These are phyloP conservation scores for Solanum hybrid DNA, from an alignment of 305 asterid species.

Conservation along the genomic window DNA sequence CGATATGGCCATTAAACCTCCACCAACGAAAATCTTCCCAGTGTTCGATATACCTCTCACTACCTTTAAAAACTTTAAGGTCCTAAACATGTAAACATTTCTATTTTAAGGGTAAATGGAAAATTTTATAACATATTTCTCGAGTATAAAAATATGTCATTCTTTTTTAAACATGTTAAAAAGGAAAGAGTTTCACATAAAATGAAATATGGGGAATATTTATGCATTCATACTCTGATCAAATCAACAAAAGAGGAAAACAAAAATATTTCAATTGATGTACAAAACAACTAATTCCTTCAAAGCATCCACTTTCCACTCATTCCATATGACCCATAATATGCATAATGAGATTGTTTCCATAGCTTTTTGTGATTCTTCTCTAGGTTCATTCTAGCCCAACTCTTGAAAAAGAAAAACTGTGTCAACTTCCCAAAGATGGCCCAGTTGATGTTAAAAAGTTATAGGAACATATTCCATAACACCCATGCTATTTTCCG, in stretches of 20 bases:
- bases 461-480: not conserved
- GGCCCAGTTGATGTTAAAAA: not conserved
- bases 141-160: not conserved
- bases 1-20: not conserved
- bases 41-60: not conserved
- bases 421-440: not conserved
- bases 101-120: not conserved
- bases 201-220: not conserved
- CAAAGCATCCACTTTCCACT: not conserved
- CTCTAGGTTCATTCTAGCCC: not conserved
- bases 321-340: not conserved
- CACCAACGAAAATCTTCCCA: not conserved
- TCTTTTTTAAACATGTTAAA: not conserved
- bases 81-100: not conserved
- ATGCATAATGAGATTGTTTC: not conserved
- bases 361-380: not conserved
- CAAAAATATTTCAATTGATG: not conserved
- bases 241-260: not conserved
- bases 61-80: not conserved
- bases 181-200: not conserved
- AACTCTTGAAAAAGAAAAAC: not conserved
- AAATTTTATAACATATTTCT: not conserved
- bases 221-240: not conserved
- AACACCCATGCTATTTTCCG: not conserved
- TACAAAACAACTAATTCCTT: not conserved